These are phyloP conservation scores for Lasiosphaeria ovina DNA, from an alignment of 495 filamentous ascomycete genomes.

Conservation along the genomic window DNA sequence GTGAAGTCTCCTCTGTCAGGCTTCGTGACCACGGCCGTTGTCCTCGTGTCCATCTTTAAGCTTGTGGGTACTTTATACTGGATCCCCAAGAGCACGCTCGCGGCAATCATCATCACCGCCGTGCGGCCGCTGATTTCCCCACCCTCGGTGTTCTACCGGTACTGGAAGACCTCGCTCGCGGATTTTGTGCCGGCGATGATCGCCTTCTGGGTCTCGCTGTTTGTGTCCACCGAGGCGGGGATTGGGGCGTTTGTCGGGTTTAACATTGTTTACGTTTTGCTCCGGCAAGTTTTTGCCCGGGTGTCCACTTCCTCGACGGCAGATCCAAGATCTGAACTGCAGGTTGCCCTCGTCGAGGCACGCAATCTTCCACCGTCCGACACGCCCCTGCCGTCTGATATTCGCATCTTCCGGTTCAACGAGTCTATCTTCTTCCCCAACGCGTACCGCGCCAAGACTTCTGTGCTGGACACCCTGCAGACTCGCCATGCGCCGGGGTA, in stretches of 20 bases:
- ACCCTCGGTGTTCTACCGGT: slow-evolving; percentile 41
- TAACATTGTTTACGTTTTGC: slow-evolving; percentile 45
- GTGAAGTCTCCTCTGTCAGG: slow-evolving; percentile 47
- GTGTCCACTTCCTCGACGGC: slow-evolving; percentile 27
- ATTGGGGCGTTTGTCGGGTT: slow-evolving; percentile 48
- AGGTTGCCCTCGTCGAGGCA: slow-evolving; percentile 16
- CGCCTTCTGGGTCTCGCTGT: slow-evolving; percentile 49
- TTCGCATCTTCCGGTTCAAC: slow-evolving; percentile 40
- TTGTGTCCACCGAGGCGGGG: slow-evolving; percentile 48
- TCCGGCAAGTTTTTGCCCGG: slow-evolving; percentile 40
- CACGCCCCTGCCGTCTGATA: slow-evolving; percentile 32
- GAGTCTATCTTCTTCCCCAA: slow-evolving; percentile 51
- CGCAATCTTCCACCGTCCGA: slow-evolving; percentile 9
- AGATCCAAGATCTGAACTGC: slow-evolving; percentile 17
- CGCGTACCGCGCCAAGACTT: slow-evolving; percentile 41
- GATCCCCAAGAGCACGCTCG: slow-evolving; percentile 49
- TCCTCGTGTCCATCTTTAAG: slow-evolving; percentile 48
- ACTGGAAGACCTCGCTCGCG: slow-evolving; percentile 48
- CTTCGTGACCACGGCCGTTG: slow-evolving; percentile 44
- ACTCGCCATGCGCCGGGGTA: slow-evolving; percentile 35
- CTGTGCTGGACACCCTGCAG: slow-evolving; percentile 44
- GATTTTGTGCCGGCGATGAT: slow-evolving; percentile 52
- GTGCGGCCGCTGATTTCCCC: slow-evolving; percentile 45
- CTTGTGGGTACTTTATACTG: slow-evolving; percentile 50
- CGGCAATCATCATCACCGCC: slow-evolving; percentile 49